Evolutionary conservation across 192 early-diverging fungal genomes (phyloP).

Genomic region (Spizellomyces sp.): DNA sequence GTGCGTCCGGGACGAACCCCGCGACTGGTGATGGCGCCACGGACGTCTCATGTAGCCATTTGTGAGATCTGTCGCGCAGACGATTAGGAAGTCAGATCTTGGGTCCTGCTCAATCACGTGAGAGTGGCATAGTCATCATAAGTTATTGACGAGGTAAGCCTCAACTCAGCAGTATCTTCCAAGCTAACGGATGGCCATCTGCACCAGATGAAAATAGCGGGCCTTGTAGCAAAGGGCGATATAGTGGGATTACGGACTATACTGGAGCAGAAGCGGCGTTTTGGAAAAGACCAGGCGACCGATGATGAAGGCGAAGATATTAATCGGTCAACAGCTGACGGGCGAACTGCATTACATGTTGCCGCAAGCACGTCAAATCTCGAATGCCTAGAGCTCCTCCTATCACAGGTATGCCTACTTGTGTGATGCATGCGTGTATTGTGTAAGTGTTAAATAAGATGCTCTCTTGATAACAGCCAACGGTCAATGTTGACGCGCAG

Average conservation of each 20-base stretch:
- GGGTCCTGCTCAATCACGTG: too few species aligned
- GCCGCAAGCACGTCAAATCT: constrained; percentile 16
- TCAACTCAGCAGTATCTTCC: background rate
- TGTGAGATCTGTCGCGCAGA: too few species aligned
- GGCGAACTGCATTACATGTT: constrained; percentile 29
- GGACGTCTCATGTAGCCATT: too few species aligned
- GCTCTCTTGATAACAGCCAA: too few species aligned
- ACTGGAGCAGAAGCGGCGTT: background rate
- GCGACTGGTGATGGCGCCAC: too few species aligned
- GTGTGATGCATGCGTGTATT: too few species aligned
- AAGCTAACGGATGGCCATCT: background rate
- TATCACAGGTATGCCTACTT: background rate
- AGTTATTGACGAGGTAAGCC: too few species aligned
- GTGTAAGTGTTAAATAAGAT: too few species aligned
- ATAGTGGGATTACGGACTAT: background rate
- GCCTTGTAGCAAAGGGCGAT: background rate
- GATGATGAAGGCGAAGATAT: background rate
- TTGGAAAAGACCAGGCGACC: background rate
- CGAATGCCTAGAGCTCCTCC: constrained; percentile 19
- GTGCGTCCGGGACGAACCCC: too few species aligned
- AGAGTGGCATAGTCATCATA: too few species aligned
- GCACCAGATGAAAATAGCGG: background rate
- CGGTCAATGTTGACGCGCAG: constrained; percentile 21
- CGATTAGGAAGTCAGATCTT: too few species aligned
- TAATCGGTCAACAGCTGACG: constrained; percentile 18